phyloP scores from a whole-genome alignment of 2,329 filamentous ascomycete species.

The Venturia oleaginea region DNA sequence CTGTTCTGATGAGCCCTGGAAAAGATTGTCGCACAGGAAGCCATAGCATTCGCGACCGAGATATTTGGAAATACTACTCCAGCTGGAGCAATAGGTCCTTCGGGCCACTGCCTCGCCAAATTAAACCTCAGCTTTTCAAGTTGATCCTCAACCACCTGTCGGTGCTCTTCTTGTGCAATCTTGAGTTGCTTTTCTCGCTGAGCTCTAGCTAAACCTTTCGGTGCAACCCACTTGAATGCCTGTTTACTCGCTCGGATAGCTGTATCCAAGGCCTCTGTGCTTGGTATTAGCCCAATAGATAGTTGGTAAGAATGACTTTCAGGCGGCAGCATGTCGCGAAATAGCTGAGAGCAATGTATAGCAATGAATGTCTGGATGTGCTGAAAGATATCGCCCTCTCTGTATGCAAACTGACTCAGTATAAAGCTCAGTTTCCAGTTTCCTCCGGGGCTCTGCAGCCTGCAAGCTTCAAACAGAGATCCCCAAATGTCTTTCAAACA shows the following conservation, averaged over 20 bases:
- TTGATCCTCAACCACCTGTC: not conserved
- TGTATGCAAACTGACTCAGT: no score
- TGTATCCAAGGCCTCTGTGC: not conserved
- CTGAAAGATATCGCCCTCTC: not conserved
- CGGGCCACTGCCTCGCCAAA: not conserved
- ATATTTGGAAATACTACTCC: not conserved
- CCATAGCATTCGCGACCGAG: not conserved
- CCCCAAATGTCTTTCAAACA: not conserved
- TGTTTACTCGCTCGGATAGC: not conserved
- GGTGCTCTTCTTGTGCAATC: not conserved
- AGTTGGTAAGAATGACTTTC: not conserved
- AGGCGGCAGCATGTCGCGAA: not conserved
- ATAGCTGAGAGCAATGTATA: not conserved
- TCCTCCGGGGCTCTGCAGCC: not conserved
- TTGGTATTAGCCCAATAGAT: not conserved
- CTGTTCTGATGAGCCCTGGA: not conserved
- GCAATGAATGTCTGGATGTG: not conserved
- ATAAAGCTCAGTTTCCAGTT: not conserved
- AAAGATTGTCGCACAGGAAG: not conserved
- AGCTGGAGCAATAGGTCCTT: not conserved
- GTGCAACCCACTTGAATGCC: not conserved
- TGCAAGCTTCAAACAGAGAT: not conserved
- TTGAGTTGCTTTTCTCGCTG: not conserved
- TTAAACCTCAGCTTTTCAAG: not conserved
- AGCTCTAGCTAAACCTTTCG: not conserved